Percentiles rank a stretch among this genome's conserved stretches.
These are phyloP conservation scores for Monosporascus sp. DNA, from an alignment of 2,329 filamentous ascomycete species.

Conservation along the genomic window DNA sequence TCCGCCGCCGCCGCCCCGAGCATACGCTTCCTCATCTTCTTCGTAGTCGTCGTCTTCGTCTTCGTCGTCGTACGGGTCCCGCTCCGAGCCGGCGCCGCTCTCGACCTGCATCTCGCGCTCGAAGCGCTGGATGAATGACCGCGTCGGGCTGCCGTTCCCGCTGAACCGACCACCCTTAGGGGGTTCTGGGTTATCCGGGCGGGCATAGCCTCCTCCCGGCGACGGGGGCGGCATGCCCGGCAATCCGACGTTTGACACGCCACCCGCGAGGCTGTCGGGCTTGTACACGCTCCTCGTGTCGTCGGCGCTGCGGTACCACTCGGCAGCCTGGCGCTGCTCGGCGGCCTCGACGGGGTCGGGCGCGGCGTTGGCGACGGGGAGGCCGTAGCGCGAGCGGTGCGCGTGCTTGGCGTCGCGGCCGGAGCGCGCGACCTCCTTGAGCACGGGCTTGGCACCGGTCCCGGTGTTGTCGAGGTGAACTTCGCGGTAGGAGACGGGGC, in stretches of 20 bases:
- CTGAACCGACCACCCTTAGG: neutral
- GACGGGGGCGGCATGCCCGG: neutral
- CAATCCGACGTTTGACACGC: slow-evolving; percentile 6
- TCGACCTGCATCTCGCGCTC: slow-evolving; percentile 5
- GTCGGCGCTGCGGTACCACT: slow-evolving; percentile 1
- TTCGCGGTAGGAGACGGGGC: neutral
- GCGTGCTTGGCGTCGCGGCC: neutral
- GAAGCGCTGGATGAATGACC: slow-evolving; percentile 12
- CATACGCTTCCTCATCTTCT: neutral
- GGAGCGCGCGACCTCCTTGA: neutral
- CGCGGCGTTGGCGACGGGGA: slow-evolving; percentile 17
- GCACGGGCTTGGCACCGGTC: no score
- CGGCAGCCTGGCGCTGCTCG: slow-evolving; percentile 13
- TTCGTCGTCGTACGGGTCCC: slow-evolving; percentile 9
- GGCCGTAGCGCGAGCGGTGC: slow-evolving; percentile 19
- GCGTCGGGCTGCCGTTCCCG: slow-evolving; percentile 2
- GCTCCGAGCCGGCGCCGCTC: neutral
- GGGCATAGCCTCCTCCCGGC: neutral
- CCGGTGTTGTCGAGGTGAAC: no score
- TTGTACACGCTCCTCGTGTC: slow-evolving; percentile 19
- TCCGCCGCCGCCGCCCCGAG: neutral
- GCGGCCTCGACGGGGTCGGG: slow-evolving; percentile 12
- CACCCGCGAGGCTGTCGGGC: slow-evolving; percentile 18
- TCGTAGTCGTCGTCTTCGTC: neutral
- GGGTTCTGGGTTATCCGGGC: slow-evolving; percentile 3